These are phyloP conservation scores for Xylariaceae sp. DNA, from an alignment of 2,329 filamentous ascomycete genomes.

Conservation along the genomic window DNA sequence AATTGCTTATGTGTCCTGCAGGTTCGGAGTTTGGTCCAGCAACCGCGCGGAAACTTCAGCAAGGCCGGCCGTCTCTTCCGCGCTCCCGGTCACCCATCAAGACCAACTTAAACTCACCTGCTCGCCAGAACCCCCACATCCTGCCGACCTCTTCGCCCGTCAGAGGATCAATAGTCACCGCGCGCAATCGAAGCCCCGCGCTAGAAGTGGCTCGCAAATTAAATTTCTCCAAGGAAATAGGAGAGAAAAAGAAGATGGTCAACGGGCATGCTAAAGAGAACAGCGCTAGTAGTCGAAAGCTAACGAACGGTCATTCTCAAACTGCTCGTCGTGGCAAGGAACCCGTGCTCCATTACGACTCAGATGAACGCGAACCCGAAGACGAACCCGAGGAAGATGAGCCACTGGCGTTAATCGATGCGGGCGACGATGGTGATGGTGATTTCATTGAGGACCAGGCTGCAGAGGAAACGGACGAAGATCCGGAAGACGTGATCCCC, in stretches of 20 bases:
- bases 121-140: conserved; percentile 55
- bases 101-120: conserved; percentile 55
- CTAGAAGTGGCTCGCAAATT: conserved; percentile 48
- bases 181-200: conserved; percentile 30
- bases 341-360: conserved; percentile 22
- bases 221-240: conserved; percentile 41
- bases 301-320: conserved; percentile 19
- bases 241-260: conserved; percentile 16
- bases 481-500: conserved; percentile 23
- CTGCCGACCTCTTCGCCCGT: conserved; percentile 48
- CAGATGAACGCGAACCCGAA: conserved; percentile 17
- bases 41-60: conserved; percentile 48
- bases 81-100: conserved; percentile 57
- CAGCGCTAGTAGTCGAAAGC: conserved; percentile 21
- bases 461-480: conserved; percentile 21
- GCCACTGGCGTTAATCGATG: conserved; percentile 23
- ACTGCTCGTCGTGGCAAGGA: conserved; percentile 21
- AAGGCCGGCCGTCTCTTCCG: conserved; percentile 44
- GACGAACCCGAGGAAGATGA: conserved; percentile 26
- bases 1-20: conserved; percentile 26
- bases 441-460: conserved; percentile 8
- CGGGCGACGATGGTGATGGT: conserved; percentile 23
- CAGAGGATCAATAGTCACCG: conserved; percentile 35
- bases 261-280: conserved; percentile 28
- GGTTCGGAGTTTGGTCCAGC: conserved; percentile 50